Base-by-base conservation (phyloP, 2,329 filamentous ascomycete genomes). In the Mollisia scopiformis region DNA sequence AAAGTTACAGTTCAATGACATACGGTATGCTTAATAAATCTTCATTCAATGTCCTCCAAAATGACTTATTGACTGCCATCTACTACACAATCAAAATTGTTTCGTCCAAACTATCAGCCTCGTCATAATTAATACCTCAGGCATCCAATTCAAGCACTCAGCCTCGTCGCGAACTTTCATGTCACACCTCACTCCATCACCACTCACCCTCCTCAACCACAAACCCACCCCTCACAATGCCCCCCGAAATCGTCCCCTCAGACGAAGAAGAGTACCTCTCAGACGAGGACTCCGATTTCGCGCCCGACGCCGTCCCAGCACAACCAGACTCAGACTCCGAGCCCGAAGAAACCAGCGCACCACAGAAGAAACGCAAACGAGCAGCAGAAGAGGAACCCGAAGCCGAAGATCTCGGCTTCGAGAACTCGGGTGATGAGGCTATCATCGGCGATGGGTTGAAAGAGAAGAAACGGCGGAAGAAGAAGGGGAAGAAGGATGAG, bases 281-380 rank as follows among this genome's bases (percentile, higher is more conserved):
- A 1, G 88, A 88, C 3, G 86, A 91, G 66, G 89, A 92, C 72
- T 90, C 88, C 10, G 88, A 92, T 71, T 92, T 92, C 63, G 83
- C 87, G 25, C 85, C 84, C n/a, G 86, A 86, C 49, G 79, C 79
- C 19, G 80, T 71, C 28, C 69, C 75, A 37, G 73, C 69, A 14
- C 70, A 35, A 35, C 16, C 31, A 2, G 79, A 81, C 5, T 78
- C 77, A 5, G 86, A 83, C 59, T 82, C 81, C 7, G 74, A 72
- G 52, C 69, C 73, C 23, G 77, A 77, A 54, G 76, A 80, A 14
- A 75, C 76, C 31, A 19, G 57, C 14, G 57, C 64, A 13, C 51
- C 56, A 14, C 16, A 67, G 1, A 59, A 61, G 10, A 77, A 78
- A 50, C 69, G 76, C 56, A 79, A 77, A 68, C 66, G 74, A 43